Evolutionary conservation across 192 early-diverging fungal species (phyloP).

Genomic region (Paraglomus brasilianum): DNA sequence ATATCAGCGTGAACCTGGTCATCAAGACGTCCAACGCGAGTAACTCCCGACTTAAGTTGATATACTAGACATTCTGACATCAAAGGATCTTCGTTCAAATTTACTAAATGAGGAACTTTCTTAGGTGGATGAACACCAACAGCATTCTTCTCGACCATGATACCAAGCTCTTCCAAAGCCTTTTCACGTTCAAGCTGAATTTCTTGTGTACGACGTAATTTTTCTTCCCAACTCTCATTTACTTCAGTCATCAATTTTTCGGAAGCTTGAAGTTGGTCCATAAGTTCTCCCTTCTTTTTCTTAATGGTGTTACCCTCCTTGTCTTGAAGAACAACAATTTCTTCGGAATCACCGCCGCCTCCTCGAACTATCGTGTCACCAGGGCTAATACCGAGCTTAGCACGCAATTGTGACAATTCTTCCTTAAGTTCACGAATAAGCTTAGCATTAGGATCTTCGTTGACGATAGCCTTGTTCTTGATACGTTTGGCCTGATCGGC

Average conservation of each 20-base stretch:
- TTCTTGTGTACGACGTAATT: constrained; percentile 65
- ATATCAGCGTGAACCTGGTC: constrained; percentile 50
- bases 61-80: constrained; percentile 92
- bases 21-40: constrained; percentile 60
- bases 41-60: constrained; percentile 73
- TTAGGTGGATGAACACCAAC: constrained; percentile 77
- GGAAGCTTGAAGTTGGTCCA: constrained; percentile 77
- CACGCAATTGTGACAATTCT: constrained; percentile 68
- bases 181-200: constrained; percentile 73
- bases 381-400: constrained; percentile 45
- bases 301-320: constrained; percentile 43
- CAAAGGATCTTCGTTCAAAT: constrained; percentile 85
- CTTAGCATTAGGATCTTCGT: constrained; percentile 81
- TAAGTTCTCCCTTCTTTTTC: constrained; percentile 54
- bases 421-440: constrained; percentile 82
- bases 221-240: constrained; percentile 83
- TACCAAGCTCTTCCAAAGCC: constrained; percentile 77
- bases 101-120: constrained; percentile 82
- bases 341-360: constrained; percentile 3
- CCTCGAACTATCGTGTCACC: too few relatives aligned
- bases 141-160: constrained; percentile 65
- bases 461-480: constrained; percentile 87
- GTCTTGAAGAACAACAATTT: constrained; percentile 46
- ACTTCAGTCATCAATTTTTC: constrained; percentile 87
- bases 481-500: constrained; percentile 90